Base-by-base conservation (phyloP, 2,329 filamentous ascomycete species). In the Cladophialophora carrionii region DNA sequence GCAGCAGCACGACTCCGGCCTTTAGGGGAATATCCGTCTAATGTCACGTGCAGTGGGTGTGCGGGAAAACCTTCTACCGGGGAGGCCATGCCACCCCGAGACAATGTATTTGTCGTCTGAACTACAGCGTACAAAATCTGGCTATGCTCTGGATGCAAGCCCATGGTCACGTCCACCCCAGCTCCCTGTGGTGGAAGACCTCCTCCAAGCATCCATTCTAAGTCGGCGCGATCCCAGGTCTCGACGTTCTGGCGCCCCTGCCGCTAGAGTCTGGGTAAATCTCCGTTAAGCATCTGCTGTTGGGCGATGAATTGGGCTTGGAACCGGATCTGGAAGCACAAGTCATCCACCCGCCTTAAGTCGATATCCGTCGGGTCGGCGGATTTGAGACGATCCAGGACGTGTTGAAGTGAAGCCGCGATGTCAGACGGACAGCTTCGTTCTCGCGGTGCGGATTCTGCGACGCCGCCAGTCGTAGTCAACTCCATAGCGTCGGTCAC, bases 241-340 rank as follows among this genome's bases (percentile, higher is more conserved):
- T n/a, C 37, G 37, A n/a, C 17, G 37, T 8, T n/a, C 37, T n/a
- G 37, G 17, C 17, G 5, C 5, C 17, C 14, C 37, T 43, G 5
- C 37, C 1, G 4, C 14, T 17, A 41, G 17, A n/a, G 4, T 7
- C 37, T 2, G 17, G 14, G 37, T n/a, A n/a, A 43, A 4, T 43
- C 32, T 37, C 29, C 8, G 48, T 31, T 20, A 31, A 52, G 20
- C 22, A 32, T 14, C 49, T 14, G 48, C 14, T 37, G 56, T 48
- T 68, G 67, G 56, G 61, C 34, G 24, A 67, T 34, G 14, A 66
- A 31, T 52, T 68, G 68, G 34, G 69, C 69, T 46, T 68, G 63
- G 43, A 64, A 68, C 12, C 68, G 65, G 52, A 71, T 71, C 24
- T 71, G 63, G 43, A 70, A 71, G 41, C 68, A 70, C 26, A 71